phyloP scores from a whole-genome alignment of 202 grass and related monocot genomes.

The Carex sylvatica region DNA sequence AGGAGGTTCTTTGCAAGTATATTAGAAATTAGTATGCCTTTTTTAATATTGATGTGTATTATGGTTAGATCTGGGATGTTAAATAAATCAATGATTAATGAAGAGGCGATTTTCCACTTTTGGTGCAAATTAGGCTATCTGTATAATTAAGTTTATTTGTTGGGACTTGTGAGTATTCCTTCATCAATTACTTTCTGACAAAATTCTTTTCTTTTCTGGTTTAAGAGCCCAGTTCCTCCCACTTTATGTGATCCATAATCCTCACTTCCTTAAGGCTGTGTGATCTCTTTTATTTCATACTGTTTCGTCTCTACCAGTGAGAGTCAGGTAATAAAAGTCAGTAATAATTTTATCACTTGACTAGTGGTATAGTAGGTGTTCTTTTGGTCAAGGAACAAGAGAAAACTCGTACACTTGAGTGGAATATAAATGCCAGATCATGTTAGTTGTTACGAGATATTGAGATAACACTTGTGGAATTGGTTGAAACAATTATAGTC shows the following conservation, averaged over 20 bases:
- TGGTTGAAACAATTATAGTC: background rate
- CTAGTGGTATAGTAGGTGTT: too few relatives aligned
- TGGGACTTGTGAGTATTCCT: background rate
- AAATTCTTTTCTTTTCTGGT: background rate
- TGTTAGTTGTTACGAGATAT: background rate
- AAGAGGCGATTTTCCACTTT: conserved; percentile 14
- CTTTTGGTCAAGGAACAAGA: background rate
- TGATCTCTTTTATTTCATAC: background rate
- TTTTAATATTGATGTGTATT: conserved; percentile 73
- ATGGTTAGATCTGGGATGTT: conserved; percentile 38
- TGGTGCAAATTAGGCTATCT: conserved; percentile 1
- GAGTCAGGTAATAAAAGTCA: background rate
- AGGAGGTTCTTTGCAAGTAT: conserved; percentile 26
- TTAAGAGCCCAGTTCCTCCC: background rate
- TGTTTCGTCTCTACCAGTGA: background rate
- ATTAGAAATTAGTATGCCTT: conserved; percentile 34
- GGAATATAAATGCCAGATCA: conserved; percentile 4
- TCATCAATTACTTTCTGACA: background rate
- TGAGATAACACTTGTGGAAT: background rate
- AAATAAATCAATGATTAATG: conserved; percentile 30
- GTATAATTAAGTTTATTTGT: background rate
- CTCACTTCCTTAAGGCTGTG: background rate
- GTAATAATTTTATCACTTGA: background rate
- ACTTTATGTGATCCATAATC: background rate
- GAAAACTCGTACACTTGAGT: background rate